phyloP scores from a whole-genome alignment of 306 rosid species.

The Quercus glauca region DNA sequence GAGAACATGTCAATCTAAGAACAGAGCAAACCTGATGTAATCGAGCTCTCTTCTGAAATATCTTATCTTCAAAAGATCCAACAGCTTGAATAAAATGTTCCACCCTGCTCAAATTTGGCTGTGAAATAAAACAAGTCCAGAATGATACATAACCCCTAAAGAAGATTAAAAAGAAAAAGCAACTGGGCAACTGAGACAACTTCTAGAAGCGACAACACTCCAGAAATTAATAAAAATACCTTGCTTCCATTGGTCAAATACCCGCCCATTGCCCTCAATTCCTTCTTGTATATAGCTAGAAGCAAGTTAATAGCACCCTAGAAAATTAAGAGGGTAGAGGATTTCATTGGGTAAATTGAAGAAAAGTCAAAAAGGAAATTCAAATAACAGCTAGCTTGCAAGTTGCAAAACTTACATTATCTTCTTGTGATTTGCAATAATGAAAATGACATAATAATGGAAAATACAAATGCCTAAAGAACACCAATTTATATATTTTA shows the following conservation, averaged over 20 bases:
- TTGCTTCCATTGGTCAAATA: constrained; percentile 84
- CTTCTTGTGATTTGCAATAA: not conserved
- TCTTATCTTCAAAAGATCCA: constrained; percentile 83
- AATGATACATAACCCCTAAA: constrained; percentile 5
- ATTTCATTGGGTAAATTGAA: not conserved
- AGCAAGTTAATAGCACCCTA: constrained; percentile 97
- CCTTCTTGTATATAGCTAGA: constrained; percentile 89
- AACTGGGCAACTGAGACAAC: not conserved
- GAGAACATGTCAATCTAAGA: not conserved
- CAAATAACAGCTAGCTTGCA: not conserved
- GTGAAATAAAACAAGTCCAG: constrained; percentile 16
- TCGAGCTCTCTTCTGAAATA: constrained; percentile 88
- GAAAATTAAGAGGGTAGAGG: constrained; percentile 4
- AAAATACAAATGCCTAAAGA: not conserved
- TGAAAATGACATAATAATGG: not conserved
- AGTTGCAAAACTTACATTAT: not conserved
- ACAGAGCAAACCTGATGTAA: constrained; percentile 69
- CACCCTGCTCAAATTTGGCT: constrained; percentile 78
- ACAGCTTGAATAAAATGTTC: constrained; percentile 94
- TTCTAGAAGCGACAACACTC: not conserved
- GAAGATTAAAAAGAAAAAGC: not conserved
- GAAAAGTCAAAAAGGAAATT: not conserved
- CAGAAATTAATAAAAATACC: constrained; percentile 39
- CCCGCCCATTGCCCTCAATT: constrained; percentile 68
- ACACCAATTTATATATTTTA: not conserved